Conservation (phyloP, 176 grass and related monocot species). For the Chrysopogon serrulatus region DNA sequence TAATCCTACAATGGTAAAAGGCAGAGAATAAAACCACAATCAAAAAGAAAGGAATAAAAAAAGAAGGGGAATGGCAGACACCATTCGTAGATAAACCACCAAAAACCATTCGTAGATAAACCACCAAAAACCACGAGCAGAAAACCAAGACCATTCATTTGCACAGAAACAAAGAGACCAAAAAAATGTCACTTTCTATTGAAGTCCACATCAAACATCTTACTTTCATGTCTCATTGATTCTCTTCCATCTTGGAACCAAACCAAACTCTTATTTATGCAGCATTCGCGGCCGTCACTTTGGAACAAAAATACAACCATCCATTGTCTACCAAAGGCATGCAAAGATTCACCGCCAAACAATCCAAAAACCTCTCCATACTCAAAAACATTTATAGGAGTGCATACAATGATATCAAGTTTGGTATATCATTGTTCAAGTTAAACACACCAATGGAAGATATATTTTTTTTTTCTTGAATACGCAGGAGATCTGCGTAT, state of each 20-base stretch:
- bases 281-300: not conserved
- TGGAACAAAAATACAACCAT: conserved; percentile 11
- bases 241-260: conserved; percentile 19
- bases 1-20: too few species aligned
- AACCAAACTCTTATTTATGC: conserved; percentile 31
- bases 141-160: conserved; percentile 15
- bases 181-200: conserved; percentile 17
- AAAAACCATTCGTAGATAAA: conserved; percentile 15
- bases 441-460: conserved; percentile 38
- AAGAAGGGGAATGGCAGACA: too few species aligned
- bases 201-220: conserved; percentile 8
- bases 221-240: not conserved
- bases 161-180: not conserved
- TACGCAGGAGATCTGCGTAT: too few species aligned
- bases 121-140: conserved; percentile 24
- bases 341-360: not conserved
- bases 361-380: not conserved
- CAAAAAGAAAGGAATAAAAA: too few species aligned
- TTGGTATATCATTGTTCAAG: not conserved
- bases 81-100: too few species aligned
- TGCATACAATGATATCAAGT: conserved; percentile 3
- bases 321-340: not conserved
- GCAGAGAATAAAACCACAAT: too few species aligned
- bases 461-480: too few species aligned
- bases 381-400: not conserved